A percentile compares a stretch with the other conserved stretches of the same genome.
These are phyloP conservation scores for Chaetomium olivaceum DNA, from an alignment of 2,329 filamentous ascomycete genomes.

Conservation along the genomic window DNA sequence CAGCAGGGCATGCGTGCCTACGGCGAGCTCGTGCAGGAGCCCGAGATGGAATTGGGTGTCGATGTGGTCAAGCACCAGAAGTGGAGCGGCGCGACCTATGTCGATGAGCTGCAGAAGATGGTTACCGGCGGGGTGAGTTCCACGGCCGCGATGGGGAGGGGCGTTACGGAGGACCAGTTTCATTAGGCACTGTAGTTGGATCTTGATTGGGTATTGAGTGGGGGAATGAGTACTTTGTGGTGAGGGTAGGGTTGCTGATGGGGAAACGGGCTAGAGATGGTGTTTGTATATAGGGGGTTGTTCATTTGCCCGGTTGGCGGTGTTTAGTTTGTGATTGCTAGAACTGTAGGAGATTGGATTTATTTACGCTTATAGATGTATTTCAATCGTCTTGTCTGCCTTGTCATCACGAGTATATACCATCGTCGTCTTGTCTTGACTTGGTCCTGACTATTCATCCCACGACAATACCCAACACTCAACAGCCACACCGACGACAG, in stretches of 20 bases:
- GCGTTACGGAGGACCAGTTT: constrained; percentile 98
- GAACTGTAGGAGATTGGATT: neutral
- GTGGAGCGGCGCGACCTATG: constrained; percentile 93
- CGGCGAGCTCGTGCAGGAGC: constrained; percentile 95
- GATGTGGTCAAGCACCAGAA: constrained; percentile 99
- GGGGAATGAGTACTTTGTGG: too few species aligned
- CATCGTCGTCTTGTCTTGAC: neutral
- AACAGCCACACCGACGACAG: neutral
- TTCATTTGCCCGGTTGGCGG: neutral
- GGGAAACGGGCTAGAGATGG: neutral
- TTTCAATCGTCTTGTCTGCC: neutral
- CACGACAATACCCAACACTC: too few species aligned
- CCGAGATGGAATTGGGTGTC: constrained; percentile 85
- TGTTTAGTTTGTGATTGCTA: neutral
- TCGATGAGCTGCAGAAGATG: constrained; percentile 96
- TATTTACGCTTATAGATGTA: neutral
- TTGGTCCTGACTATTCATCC: neutral
- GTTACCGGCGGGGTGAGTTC: constrained; percentile 88
- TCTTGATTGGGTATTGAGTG: neutral
- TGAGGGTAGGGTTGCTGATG: too few species aligned
- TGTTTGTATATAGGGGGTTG: neutral
- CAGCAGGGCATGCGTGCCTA: constrained; percentile 91
- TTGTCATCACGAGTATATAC: neutral
- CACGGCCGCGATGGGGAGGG: constrained; percentile 94
- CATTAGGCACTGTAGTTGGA: too few species aligned